Evolutionary conservation across 2,329 filamentous ascomycete genomes (phyloP).

Genomic region (Sarocladium brachiariae): DNA sequence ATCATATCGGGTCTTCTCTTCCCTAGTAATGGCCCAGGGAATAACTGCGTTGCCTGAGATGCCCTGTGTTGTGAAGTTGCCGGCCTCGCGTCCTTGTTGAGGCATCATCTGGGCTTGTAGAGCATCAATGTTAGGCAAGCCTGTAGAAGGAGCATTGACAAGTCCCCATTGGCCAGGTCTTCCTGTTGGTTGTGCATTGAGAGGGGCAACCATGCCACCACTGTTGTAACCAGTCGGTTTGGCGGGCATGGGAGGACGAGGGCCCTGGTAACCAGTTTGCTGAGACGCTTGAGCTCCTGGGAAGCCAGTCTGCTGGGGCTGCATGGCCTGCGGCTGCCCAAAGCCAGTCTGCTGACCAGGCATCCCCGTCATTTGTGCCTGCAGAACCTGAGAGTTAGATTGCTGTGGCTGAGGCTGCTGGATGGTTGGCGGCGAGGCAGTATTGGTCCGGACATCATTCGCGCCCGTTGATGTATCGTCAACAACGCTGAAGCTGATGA

Average conservation of each 20-base stretch:
- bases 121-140: slow-evolving; percentile 88
- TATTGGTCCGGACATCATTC: slow-evolving; percentile 57
- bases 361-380: slow-evolving; percentile 59
- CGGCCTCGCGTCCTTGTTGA: slow-evolving; percentile 81
- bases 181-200: slow-evolving; percentile 93
- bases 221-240: slow-evolving; percentile 55
- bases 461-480: slow-evolving; percentile 57
- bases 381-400: slow-evolving; percentile 61
- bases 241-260: slow-evolving; percentile 84
- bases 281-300: slow-evolving; percentile 61
- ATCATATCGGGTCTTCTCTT: slow-evolving; percentile 96
- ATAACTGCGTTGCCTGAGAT: slow-evolving; percentile 91
- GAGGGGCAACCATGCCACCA: slow-evolving; percentile 55
- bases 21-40: slow-evolving; percentile 97
- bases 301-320: slow-evolving; percentile 65
- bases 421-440: slow-evolving; percentile 44
- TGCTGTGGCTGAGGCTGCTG: slow-evolving; percentile 69
- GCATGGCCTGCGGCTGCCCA: slow-evolving; percentile 51
- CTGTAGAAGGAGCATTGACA: slow-evolving; percentile 84
- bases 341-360: slow-evolving; percentile 44
- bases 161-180: slow-evolving; percentile 95
- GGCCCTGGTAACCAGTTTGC: slow-evolving; percentile 72
- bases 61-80: slow-evolving; percentile 75
- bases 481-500: slow-evolving; percentile 88
- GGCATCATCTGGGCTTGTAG: slow-evolving; percentile 96